Evolutionary conservation across 2,329 filamentous ascomycete species (phyloP), one percentile per base, ranked within the genome.

Genomic region (Aureobasidium zeae): DNA sequence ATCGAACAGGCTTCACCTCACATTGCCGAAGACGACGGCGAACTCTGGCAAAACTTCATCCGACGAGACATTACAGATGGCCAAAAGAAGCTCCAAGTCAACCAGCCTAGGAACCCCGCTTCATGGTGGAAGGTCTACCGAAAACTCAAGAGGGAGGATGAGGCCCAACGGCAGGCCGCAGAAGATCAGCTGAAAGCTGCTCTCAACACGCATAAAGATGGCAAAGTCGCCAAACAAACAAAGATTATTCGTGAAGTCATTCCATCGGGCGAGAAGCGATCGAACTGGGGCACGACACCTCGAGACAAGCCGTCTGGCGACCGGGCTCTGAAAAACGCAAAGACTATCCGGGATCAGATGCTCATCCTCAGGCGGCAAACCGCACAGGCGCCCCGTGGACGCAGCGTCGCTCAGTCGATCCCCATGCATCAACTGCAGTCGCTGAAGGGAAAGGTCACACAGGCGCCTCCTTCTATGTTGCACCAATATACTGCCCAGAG

Each of bases 21-120:
- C 51, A 72, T 95, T 39, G 70, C 75, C 48, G 77, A 77, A 26
- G 70, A 83, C 45, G 79, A 79, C 28, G 72, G 68, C 15, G 82
- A 87, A 53, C 68, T 89, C 49, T 95, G 89, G 89, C 64, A 77
- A 30, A 73, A 76, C 20, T 75, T 95, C 55, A 91, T 96, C 61
- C 74, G 76, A 39, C 76, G 79, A 35, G 79, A 94, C 55, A 84
- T 94, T 49, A 78, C 79, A 2, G 66, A 76, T 45, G 81, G 78
- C 61, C 69, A 79, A 30, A 65, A 67, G 33, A 77, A 82, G 57
- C 74, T 76, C 19, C 17, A 16, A n/a, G 12, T 9, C 1, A 75
- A 79, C 52, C 68, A 76, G 17, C 83, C 84, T 0, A 71, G 72
- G 44, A 73, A 85, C 49, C 76, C 81, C 0, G 68, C 69, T 25